These are phyloP conservation scores for Sicyos edulis DNA, from an alignment of 306 rosid genomes.

Conservation along the genomic window DNA sequence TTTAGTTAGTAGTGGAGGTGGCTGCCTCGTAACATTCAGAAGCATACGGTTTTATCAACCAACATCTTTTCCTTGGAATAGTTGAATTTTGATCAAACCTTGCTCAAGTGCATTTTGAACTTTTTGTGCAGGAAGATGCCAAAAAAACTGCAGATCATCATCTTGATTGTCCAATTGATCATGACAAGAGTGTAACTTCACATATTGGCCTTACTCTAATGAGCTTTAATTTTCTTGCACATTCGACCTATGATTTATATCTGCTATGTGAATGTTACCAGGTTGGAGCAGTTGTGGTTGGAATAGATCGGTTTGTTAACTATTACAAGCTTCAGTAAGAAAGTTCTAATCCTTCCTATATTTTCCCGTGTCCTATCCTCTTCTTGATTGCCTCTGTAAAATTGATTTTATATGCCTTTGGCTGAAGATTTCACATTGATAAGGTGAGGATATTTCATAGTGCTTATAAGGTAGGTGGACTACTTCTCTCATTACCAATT, in stretches of 20 bases:
- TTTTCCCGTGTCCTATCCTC: background rate
- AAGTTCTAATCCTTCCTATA: conserved; percentile 14
- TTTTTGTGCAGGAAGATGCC: conserved; percentile 65
- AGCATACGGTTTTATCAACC: background rate
- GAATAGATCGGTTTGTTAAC: conserved; percentile 73
- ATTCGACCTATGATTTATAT: conserved; percentile 23
- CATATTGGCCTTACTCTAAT: conserved; percentile 28
- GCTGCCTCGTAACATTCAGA: background rate
- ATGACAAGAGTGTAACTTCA: conserved; percentile 79
- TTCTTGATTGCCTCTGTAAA: background rate
- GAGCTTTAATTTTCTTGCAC: conserved; percentile 20
- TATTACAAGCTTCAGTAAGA: conserved; percentile 97
- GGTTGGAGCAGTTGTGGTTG: conserved; percentile 99
- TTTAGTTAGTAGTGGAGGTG: background rate
- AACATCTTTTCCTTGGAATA: background rate
- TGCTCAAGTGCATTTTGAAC: conserved; percentile 5
- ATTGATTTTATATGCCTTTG: background rate
- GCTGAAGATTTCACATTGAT: too few relatives aligned
- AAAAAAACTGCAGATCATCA: conserved; percentile 46
- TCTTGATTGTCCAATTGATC: conserved; percentile 52
- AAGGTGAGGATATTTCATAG: too few relatives aligned
- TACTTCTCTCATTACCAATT: too few relatives aligned
- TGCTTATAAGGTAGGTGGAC: too few relatives aligned
- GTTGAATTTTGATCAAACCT: too few relatives aligned
- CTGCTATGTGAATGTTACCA: conserved; percentile 34